Evolutionary conservation across 768 basidiomycete genomes (phyloP).

Genomic region (Phanerodontia chrysosporium): DNA sequence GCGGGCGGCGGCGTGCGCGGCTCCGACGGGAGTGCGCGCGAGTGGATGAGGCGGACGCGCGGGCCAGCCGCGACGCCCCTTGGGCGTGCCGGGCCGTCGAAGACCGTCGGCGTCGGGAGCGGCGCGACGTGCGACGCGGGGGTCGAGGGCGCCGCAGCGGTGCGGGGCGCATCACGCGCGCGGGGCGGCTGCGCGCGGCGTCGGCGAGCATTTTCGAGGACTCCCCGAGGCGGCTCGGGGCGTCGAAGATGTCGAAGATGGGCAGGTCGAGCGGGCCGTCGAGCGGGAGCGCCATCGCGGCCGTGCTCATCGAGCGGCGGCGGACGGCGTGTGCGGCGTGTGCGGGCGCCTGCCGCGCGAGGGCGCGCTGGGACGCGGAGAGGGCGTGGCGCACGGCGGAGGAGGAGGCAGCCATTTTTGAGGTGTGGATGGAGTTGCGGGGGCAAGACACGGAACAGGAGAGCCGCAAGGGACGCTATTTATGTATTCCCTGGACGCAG

Average conservation of each 20-base stretch:
- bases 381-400: slow-evolving; percentile 9
- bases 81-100: slow-evolving; percentile 45
- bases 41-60: slow-evolving; percentile 8
- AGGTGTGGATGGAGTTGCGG: background rate
- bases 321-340: background rate
- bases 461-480: background rate
- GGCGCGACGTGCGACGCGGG: slow-evolving; percentile 12
- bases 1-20: slow-evolving; percentile 11
- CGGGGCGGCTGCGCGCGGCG: slow-evolving; percentile 11
- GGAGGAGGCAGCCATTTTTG: slow-evolving; percentile 6
- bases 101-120: slow-evolving; percentile 41
- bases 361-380: slow-evolving; percentile 1
- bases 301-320: slow-evolving; percentile 9
- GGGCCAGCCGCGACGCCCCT: slow-evolving; percentile 22
- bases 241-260: slow-evolving; percentile 53
- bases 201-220: slow-evolving; percentile 24
- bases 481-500: background rate
- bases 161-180: slow-evolving; percentile 10
- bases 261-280: slow-evolving; percentile 18
- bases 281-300: slow-evolving; percentile 11
- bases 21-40: background rate
- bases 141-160: slow-evolving; percentile 17
- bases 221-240: slow-evolving; percentile 36
- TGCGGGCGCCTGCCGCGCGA: background rate
- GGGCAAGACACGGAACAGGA: background rate